Percentiles rank a stretch among this genome's conserved stretches.
phyloP scores from a whole-genome alignment of 1,284 basidiomycete genomes.

The Apiotrichum gracile region DNA sequence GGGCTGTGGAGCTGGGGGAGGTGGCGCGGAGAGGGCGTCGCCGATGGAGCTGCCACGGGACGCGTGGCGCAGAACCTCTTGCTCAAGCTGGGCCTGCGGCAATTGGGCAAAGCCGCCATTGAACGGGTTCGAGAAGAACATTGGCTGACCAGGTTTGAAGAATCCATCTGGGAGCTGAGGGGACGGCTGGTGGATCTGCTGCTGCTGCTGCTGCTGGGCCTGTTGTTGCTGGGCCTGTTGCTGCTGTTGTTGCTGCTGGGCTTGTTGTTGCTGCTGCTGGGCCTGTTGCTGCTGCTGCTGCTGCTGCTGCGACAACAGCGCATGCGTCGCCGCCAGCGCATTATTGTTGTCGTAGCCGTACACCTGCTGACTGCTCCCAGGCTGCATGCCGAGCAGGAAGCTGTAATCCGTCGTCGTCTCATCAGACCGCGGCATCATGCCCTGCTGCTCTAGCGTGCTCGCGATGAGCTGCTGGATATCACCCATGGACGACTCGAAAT shows the following conservation, averaged over 20 bases:
- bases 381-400: constrained; percentile 1
- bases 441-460: constrained; percentile 13
- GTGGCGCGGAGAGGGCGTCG: not conserved
- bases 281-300: too few relatives aligned
- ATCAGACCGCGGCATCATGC: constrained; percentile 1
- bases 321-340: not conserved
- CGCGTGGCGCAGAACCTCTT: not conserved
- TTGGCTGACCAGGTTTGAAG: too few relatives aligned
- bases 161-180: not conserved
- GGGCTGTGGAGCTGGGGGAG: not conserved
- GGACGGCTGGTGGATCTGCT: not conserved
- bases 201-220: not conserved
- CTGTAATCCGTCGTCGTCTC: not conserved
- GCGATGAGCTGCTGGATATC: constrained; percentile 18
- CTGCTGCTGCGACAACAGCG: not conserved
- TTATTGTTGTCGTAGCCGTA: not conserved
- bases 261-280: too few relatives aligned
- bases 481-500: constrained; percentile 6
- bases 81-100: not conserved
- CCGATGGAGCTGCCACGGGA: not conserved
- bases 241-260: not conserved
- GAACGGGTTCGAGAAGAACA: too few relatives aligned
- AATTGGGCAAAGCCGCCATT: too few relatives aligned
- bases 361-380: not conserved
- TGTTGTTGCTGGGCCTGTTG: too few relatives aligned